A percentile compares a stretch with the other conserved stretches of the same genome.
These are phyloP conservation scores for Glomus cerebriforme DNA, from an alignment of 192 early-diverging fungal species.

Conservation along the genomic window DNA sequence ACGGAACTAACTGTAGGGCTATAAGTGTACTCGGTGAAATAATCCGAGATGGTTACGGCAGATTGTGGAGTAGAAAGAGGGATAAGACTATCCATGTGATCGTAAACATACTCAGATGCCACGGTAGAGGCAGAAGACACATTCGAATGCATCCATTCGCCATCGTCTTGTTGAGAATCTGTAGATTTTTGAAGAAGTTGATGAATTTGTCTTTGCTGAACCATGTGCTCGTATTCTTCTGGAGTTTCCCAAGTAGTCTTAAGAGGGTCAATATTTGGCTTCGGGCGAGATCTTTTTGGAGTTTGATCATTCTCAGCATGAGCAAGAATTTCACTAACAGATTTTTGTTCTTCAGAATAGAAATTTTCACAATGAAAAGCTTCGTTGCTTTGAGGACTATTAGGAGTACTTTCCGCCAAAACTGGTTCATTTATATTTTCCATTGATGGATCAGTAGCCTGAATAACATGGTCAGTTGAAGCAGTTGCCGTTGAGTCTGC, in stretches of 20 bases:
- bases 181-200: conserved; percentile 15
- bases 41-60: conserved; percentile 24
- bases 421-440: conserved; percentile 8
- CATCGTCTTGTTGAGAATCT: neutral
- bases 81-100: conserved; percentile 13
- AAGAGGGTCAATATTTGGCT: conserved; percentile 29
- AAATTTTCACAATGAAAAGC: conserved; percentile 1
- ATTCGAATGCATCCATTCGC: conserved; percentile 19
- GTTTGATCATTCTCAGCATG: conserved; percentile 19
- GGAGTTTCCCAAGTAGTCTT: conserved; percentile 22
- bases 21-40: conserved; percentile 24
- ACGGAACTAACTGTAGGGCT: conserved; percentile 28
- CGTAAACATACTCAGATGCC: conserved; percentile 16
- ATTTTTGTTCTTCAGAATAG: conserved; percentile 7
- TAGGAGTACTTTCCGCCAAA: neutral
- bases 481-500: neutral
- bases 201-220: conserved; percentile 20
- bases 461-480: neutral
- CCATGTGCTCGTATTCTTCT: conserved; percentile 28
- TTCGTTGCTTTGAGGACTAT: neutral
- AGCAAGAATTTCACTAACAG: conserved; percentile 8
- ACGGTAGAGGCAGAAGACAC: conserved; percentile 8
- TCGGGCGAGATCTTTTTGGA: conserved; percentile 21
- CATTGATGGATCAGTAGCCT: conserved; percentile 7
- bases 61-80: conserved; percentile 24